phyloP scores from a whole-genome alignment of 768 basidiomycete species.

The Galerina sulciceps region DNA sequence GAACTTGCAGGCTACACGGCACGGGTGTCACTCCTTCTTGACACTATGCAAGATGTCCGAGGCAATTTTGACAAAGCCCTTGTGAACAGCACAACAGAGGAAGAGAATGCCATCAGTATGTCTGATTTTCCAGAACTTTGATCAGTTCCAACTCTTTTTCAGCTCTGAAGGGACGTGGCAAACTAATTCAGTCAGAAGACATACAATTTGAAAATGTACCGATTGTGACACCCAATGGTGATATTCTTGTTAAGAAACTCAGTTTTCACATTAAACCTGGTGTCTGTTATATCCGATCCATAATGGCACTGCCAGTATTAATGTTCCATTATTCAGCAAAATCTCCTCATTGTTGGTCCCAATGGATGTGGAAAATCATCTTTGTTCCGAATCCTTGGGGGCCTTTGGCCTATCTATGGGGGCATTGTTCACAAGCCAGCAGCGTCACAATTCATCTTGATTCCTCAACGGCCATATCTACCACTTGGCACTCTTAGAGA shows the following conservation, averaged over 20 bases:
- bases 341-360: constrained; percentile 91
- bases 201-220: constrained; percentile 94
- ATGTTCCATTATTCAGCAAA: constrained; percentile 61
- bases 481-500: constrained; percentile 92
- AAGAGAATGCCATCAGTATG: constrained; percentile 79
- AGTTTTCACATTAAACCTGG: constrained; percentile 91
- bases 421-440: constrained; percentile 91
- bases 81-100: constrained; percentile 72
- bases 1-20: constrained; percentile 97
- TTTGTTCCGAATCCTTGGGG: constrained; percentile 94
- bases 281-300: constrained; percentile 42
- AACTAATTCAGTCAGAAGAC: constrained; percentile 82
- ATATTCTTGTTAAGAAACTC: constrained; percentile 82
- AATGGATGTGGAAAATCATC: constrained; percentile 94
- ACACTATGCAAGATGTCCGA: constrained; percentile 88
- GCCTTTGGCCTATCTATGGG: constrained; percentile 88
- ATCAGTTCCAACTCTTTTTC: neutral
- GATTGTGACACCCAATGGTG: constrained; percentile 95
- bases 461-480: constrained; percentile 96
- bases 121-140: neutral
- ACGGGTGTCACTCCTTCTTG: constrained; percentile 85
- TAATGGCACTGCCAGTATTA: neutral
- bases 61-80: constrained; percentile 90
- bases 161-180: constrained; percentile 83
- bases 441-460: constrained; percentile 87